A percentile compares a stretch with the other conserved stretches of the same genome.
These are phyloP conservation scores for Aegilops sharonensis DNA, from an alignment of 176 grass and related monocot species.

Conservation along the genomic window DNA sequence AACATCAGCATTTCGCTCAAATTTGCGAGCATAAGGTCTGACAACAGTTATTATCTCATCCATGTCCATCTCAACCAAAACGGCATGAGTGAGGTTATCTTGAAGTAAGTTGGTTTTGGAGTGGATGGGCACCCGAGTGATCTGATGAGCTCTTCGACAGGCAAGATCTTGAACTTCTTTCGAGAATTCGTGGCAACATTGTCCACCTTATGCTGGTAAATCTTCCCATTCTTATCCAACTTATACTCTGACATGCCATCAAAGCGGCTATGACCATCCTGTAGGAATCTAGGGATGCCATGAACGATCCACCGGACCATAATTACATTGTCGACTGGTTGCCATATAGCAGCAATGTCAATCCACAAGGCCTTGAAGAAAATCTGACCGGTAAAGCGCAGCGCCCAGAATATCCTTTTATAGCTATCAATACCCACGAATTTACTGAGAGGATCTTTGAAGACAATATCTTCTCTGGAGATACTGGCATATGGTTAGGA, in stretches of 20 bases:
- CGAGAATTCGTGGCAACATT: slow-evolving; percentile 69
- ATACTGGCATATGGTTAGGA: slow-evolving; percentile 22
- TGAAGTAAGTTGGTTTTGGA: slow-evolving; percentile 77
- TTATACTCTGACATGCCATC: slow-evolving; percentile 91
- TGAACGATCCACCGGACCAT: slow-evolving; percentile 90
- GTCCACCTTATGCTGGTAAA: slow-evolving; percentile 76
- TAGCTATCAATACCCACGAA: slow-evolving; percentile 70
- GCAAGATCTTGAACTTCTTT: slow-evolving; percentile 60
- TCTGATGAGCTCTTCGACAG: slow-evolving; percentile 59
- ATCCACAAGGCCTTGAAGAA: slow-evolving; percentile 84
- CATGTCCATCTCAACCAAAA: slow-evolving; percentile 50
- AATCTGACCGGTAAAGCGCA: slow-evolving; percentile 53
- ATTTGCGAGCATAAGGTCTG: slow-evolving; percentile 37
- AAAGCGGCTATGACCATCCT: slow-evolving; percentile 65
- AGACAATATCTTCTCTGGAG: slow-evolving; percentile 79
- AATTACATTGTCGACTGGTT: slow-evolving; percentile 66
- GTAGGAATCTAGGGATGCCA: slow-evolving; percentile 69
- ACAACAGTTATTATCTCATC: slow-evolving; percentile 38
- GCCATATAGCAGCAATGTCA: slow-evolving; percentile 78
- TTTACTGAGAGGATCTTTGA: slow-evolving; percentile 86
- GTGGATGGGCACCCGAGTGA: slow-evolving; percentile 68
- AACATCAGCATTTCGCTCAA: slow-evolving; percentile 36
- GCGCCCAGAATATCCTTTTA: slow-evolving; percentile 70
- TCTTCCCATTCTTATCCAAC: slow-evolving; percentile 75
- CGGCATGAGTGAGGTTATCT: slow-evolving; percentile 16